Conservation (phyloP, 1,284 basidiomycete genomes). For the Cerioporus squamosus region DNA sequence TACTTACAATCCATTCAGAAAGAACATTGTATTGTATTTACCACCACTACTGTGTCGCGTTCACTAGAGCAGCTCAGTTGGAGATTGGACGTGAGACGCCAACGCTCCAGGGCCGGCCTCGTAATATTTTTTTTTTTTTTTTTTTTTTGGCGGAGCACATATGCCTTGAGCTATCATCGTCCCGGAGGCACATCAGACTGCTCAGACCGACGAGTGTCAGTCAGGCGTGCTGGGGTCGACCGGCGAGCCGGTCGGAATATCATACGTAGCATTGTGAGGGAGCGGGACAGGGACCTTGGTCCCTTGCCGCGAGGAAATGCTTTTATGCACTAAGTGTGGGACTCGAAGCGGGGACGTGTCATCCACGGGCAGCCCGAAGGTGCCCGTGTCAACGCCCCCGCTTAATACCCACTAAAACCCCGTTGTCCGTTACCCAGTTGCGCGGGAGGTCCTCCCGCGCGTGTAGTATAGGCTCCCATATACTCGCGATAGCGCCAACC, state of each 20-base stretch:
- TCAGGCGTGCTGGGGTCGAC: not conserved
- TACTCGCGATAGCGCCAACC: not conserved
- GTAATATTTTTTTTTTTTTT: too few species aligned
- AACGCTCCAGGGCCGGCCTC: too few species aligned
- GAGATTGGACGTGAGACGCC: too few species aligned
- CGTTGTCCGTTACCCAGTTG: slow-evolving; percentile 6
- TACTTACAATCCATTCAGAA: too few species aligned
- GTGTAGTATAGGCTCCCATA: slow-evolving; percentile 10
- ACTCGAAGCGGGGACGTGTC: not conserved
- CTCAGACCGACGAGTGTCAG: not conserved
- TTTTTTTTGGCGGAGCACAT: slow-evolving; percentile 7
- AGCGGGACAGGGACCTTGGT: not conserved
- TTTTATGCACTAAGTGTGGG: slow-evolving; percentile 18
- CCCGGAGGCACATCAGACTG: not conserved
- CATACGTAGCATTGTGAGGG: not conserved
- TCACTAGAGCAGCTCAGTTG: too few species aligned
- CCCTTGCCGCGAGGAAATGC: slow-evolving; percentile 14
- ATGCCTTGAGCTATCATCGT: not conserved
- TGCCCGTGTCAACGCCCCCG: not conserved
- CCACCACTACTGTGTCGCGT: too few species aligned
- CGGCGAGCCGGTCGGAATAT: not conserved
- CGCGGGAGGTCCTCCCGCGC: not conserved
- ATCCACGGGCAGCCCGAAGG: not conserved
- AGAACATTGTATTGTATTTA: too few species aligned
- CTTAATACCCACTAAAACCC: slow-evolving; percentile 32